Evolutionary conservation across 2,329 filamentous ascomycete species (phyloP).

Genomic region (Pyrenophora graminea): DNA sequence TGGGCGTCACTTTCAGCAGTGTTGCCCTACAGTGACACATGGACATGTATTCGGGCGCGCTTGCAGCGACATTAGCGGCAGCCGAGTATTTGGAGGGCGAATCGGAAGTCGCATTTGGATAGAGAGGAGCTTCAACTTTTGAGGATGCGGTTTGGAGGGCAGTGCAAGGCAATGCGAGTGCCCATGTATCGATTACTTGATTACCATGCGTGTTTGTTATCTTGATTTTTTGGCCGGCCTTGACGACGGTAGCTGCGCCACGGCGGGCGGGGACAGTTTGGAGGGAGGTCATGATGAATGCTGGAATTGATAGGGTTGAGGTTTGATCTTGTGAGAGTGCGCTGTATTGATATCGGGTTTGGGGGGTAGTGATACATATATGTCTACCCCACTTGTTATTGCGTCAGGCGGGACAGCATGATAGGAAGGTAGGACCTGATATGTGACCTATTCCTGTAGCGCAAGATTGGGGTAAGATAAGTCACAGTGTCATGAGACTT

Average conservation of each 20-base stretch:
- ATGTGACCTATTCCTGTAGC: not conserved
- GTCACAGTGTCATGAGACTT: constrained; percentile 1
- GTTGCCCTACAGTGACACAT: constrained; percentile 44
- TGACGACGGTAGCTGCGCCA: constrained; percentile 49
- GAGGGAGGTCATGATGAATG: constrained; percentile 17
- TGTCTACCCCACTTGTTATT: constrained; percentile 15
- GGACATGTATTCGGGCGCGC: constrained; percentile 41
- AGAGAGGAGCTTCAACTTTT: constrained; percentile 34
- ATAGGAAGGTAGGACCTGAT: constrained; percentile 15
- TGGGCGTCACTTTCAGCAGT: constrained; percentile 34
- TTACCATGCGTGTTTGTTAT: constrained; percentile 55
- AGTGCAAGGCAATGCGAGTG: constrained; percentile 45
- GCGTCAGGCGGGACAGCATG: constrained; percentile 15
- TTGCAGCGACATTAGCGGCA: constrained; percentile 33
- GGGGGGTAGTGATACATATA: not conserved
- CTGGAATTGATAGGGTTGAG: not conserved
- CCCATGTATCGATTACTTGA: constrained; percentile 58
- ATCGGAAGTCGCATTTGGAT: constrained; percentile 30
- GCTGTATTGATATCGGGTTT: not conserved
- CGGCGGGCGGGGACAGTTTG: constrained; percentile 51
- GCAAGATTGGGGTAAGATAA: constrained; percentile 8
- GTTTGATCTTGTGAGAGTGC: not conserved
- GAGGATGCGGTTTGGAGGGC: constrained; percentile 23
- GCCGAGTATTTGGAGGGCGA: constrained; percentile 29
- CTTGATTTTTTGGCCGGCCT: constrained; percentile 48